Evolutionary conservation across 164 flowering plant genomes (phyloP).

Genomic region (Chimonanthus praecox): DNA sequence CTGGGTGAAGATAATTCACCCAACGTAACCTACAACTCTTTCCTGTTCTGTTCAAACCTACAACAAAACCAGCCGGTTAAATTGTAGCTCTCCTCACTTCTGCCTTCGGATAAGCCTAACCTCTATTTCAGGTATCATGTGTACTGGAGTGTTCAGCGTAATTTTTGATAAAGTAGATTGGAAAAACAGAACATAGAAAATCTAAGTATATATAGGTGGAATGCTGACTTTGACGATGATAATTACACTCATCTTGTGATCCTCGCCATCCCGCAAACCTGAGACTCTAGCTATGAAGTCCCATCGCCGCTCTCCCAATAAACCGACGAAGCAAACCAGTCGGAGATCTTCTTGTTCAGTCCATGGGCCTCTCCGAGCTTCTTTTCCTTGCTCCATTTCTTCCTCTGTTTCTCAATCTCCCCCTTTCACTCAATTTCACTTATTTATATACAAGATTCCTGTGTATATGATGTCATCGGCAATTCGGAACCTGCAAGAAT

Average conservation of each 20-base stretch:
- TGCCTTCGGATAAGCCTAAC: slow-evolving; percentile 48
- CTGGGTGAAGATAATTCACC: slow-evolving; percentile 95
- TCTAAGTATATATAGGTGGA: too few species aligned
- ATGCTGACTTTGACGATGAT: not conserved
- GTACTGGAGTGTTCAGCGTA: not conserved
- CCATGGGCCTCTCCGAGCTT: slow-evolving; percentile 89
- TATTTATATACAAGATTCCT: not conserved
- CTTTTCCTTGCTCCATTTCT: slow-evolving; percentile 44
- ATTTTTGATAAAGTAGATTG: not conserved
- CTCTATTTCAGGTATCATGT: slow-evolving; percentile 7
- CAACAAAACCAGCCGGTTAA: slow-evolving; percentile 49
- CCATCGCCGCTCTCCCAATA: slow-evolving; percentile 95
- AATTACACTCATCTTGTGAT: not conserved
- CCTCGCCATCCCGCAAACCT: slow-evolving; percentile 98
- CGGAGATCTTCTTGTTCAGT: slow-evolving; percentile 89
- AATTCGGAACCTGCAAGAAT: too few species aligned
- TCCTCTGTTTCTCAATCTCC: not conserved
- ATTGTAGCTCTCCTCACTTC: slow-evolving; percentile 25
- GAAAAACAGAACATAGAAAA: too few species aligned
- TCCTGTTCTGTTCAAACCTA: slow-evolving; percentile 97
- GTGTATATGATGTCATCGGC: not conserved
- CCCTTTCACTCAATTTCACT: too few species aligned
- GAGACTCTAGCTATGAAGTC: slow-evolving; percentile 95
- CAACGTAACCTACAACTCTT: slow-evolving; percentile 97
- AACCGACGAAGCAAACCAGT: slow-evolving; percentile 61